Conservation (phyloP, 2,329 filamentous ascomycete genomes). For the Beauveria rudraprayagi region DNA sequence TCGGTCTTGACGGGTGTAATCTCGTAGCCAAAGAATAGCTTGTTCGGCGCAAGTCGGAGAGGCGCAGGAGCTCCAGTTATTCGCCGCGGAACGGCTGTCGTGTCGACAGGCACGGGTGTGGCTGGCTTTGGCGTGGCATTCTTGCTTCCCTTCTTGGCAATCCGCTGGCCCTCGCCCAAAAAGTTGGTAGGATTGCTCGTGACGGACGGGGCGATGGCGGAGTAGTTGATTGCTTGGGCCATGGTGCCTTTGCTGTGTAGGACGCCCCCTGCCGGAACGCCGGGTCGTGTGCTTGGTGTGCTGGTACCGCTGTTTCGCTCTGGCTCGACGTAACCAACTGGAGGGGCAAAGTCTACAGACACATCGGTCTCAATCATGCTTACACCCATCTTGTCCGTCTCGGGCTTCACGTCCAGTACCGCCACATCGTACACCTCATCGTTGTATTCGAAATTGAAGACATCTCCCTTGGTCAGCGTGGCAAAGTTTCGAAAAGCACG, state of each 20-base stretch:
- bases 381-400: slow-evolving; percentile 73
- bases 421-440: slow-evolving; percentile 89
- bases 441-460: slow-evolving; percentile 96
- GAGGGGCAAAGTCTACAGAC: slow-evolving; percentile 90
- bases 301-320: slow-evolving; percentile 72
- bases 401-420: slow-evolving; percentile 87
- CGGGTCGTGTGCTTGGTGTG: slow-evolving; percentile 64
- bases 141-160: slow-evolving; percentile 79
- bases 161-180: slow-evolving; percentile 66
- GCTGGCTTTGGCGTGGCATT: slow-evolving; percentile 55
- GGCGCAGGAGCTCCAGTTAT: slow-evolving; percentile 76
- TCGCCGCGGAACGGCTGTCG: slow-evolving; percentile 26
- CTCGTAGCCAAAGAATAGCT: slow-evolving; percentile 95
- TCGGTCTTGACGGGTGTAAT: slow-evolving; percentile 80
- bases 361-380: slow-evolving; percentile 96
- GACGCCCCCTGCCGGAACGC: slow-evolving; percentile 61
- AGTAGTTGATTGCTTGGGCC: slow-evolving; percentile 97
- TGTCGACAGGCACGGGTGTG: slow-evolving; percentile 51
- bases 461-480: slow-evolving; percentile 82
- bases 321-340: slow-evolving; percentile 89
- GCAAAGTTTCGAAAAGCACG: slow-evolving; percentile 95
- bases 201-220: slow-evolving; percentile 74
- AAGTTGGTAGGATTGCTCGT: slow-evolving; percentile 71
- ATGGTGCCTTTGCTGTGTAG: slow-evolving; percentile 84
- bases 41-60: slow-evolving; percentile 74